Evolutionary conservation across 2,329 filamentous ascomycete genomes (phyloP), one percentile per base, ranked within the genome.

Genomic region (Corniculantispora saksenae): DNA sequence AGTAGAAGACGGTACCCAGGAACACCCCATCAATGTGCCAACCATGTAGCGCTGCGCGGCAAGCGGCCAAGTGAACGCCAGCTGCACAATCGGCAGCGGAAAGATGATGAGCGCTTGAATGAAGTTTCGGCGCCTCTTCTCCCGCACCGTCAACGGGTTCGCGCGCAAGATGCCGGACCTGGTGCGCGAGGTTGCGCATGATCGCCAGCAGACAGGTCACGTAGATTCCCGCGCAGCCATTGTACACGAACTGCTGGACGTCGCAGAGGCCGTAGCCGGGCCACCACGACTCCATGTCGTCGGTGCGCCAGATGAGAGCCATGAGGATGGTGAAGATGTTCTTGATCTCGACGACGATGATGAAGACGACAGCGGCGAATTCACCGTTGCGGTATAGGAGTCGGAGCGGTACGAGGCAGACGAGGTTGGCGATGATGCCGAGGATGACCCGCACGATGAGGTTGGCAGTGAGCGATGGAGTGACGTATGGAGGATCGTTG

Each of bases 21-120:
- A 73, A 67, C 86, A 88, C 3, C 86, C 86, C 23, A 79, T 72
- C 47, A 86, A 72, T 0, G 84, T 80, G 32, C 77, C 80, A 40
- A 88, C 71, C 29, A 77, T 75, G 69, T 84, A 88, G 25, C 86
- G 78, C 63, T 83, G 78, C 1, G 75, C 70, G 4, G 82, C 76
- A 17, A 83, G 74, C 21, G 84, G 81, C 71, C 80, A 84, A 0
- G 80, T 81, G 71, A 83, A 79, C 10, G 76, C 70, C 8, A 83
- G 64, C 74, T 87, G 82, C 43, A 86, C 35, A 17, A 84, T 10
- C 0, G 85, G 84, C 3, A 84, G 65, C 1, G 83, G 79, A 61
- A 88, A 86, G 67, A 88, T 84, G 75, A 87, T 80, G 66, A 84
- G 74, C 4, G 81, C 80, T 68, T 88, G 84, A 7, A 80, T 65